phyloP scores from a whole-genome alignment of 108 stramenopile species.

The Schizochytrium sp. region DNA sequence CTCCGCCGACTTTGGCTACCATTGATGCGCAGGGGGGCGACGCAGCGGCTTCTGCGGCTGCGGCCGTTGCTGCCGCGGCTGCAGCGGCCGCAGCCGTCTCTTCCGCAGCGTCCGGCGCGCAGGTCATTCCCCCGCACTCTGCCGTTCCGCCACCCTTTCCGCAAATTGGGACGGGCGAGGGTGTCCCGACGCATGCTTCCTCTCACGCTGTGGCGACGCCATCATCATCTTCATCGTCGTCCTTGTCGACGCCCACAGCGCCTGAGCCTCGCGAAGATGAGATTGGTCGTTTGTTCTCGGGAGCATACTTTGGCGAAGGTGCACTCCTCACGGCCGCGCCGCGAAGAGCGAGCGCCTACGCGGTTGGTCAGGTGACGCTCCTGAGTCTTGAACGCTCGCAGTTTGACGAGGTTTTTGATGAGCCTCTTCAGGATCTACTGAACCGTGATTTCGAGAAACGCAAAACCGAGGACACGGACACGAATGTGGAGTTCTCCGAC shows the following conservation, averaged over 20 bases:
- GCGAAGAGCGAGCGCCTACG: conserved; percentile 44
- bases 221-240: not conserved
- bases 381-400: conserved; percentile 32
- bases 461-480: not conserved
- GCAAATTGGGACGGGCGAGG: not conserved
- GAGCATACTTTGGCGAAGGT: conserved; percentile 59
- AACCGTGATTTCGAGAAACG: not conserved
- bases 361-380: conserved; percentile 24
- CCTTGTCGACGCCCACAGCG: not conserved
- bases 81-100: not conserved
- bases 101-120: not conserved
- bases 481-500: not conserved
- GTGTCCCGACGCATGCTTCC: not conserved
- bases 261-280: not conserved
- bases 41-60: not conserved
- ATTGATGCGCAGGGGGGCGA: too few species aligned
- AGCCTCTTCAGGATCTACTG: not conserved
- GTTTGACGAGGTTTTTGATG: conserved; percentile 39
- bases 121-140: not conserved
- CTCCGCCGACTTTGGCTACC: too few species aligned
- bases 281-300: conserved; percentile 1
- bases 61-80: not conserved
- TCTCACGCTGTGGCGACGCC: not conserved
- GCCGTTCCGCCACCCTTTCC: not conserved
- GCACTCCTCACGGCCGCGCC: conserved; percentile 53